These are phyloP conservation scores for Pseudognaphalium luteoalbum DNA, from an alignment of 129 eudicot genomes.

Conservation along the genomic window DNA sequence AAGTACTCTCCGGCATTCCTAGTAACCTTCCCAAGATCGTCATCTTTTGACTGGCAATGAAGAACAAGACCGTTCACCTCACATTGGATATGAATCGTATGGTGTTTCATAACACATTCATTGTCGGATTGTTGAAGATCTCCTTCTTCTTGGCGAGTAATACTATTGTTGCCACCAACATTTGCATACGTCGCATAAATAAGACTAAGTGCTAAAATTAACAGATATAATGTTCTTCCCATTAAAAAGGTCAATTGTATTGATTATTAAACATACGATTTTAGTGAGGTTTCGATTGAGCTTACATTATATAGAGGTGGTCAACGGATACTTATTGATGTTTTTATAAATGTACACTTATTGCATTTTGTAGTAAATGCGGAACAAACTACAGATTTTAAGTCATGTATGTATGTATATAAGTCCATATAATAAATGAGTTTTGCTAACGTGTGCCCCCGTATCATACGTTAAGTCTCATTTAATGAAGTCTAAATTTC, in stretches of 20 bases:
- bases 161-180: not conserved
- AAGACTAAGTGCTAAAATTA: not conserved
- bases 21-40: slow-evolving; percentile 6
- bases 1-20: slow-evolving; percentile 12
- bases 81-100: not conserved
- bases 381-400: not conserved
- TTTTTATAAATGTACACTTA: not conserved
- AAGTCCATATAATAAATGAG: too few relatives aligned
- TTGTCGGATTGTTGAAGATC: not conserved
- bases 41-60: slow-evolving; percentile 32
- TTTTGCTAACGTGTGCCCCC: too few relatives aligned
- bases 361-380: not conserved
- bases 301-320: not conserved
- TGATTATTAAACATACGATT: not conserved
- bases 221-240: not conserved
- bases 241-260: not conserved
- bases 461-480: too few relatives aligned
- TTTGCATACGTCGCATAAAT: not conserved
- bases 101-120: not conserved
- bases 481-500: too few relatives aligned
- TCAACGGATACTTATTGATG: not conserved
- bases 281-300: not conserved
- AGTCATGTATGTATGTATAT: too few relatives aligned
- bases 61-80: slow-evolving; percentile 2
- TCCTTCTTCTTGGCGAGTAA: not conserved